Conservation (phyloP, 2,329 filamentous ascomycete species). For the Penicillium thymicola region DNA sequence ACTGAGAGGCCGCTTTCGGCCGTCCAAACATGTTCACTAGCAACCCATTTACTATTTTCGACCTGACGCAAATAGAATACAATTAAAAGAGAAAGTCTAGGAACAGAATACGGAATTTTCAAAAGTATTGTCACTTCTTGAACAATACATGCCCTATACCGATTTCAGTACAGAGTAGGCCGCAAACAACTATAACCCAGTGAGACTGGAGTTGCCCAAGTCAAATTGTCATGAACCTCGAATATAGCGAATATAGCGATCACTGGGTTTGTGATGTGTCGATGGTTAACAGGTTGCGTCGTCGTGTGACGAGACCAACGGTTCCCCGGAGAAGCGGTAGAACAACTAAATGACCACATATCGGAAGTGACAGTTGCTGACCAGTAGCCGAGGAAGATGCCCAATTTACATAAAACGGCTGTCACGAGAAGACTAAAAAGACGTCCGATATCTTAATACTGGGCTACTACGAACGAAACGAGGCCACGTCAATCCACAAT, state of each 20-base stretch:
- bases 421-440: constrained; percentile 5
- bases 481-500: constrained; percentile 20
- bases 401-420: not conserved
- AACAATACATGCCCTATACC: not conserved
- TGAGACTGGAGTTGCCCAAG: not conserved
- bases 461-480: constrained; percentile 11
- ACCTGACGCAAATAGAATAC: constrained; percentile 7
- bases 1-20: not conserved
- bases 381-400: not conserved
- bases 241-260: constrained; percentile 1
- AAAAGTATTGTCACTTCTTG: constrained; percentile 1
- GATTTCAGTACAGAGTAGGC: not conserved
- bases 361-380: not conserved
- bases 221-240: not conserved
- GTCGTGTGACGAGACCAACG: constrained; percentile 20
- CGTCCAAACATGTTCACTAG: not conserved
- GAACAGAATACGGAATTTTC: not conserved
- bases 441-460: not conserved
- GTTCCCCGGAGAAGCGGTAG: constrained; percentile 14
- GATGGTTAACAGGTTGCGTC: constrained; percentile 15
- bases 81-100: not conserved
- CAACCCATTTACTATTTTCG: not conserved
- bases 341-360: constrained; percentile 2
- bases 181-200: not conserved
- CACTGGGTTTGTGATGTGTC: constrained; percentile 17